Evolutionary conservation across 2,329 filamentous ascomycete genomes (phyloP), one percentile per base, ranked within the genome.

Genomic region (Tolypocladium pustulatum): DNA sequence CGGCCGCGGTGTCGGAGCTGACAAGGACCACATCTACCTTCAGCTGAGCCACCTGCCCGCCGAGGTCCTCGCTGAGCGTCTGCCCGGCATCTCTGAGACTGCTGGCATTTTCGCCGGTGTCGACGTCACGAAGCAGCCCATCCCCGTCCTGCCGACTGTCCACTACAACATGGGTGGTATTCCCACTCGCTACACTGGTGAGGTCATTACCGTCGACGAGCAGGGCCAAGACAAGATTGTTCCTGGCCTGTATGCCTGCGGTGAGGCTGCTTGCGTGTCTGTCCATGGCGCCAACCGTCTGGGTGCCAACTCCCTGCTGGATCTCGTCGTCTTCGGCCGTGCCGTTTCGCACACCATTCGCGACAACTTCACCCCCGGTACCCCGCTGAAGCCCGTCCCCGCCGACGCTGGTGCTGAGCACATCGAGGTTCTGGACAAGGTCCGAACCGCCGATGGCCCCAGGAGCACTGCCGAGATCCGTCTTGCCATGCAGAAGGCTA

Each of bases 121-220:
- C 68, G 94, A 99, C 74, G 93, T 99, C 66, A 88, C 87, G 71
- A 97, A 96, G 81, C 90, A 97, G 78, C 93, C 93, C 65, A 97
- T 97, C 67, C 93, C 93, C 62, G 93, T 97, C 65, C 82, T 97
- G 63, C 93, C 93, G 60, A 97, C 93, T 52, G 93, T 97, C 66
- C 92, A 99, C 82, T 99, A 99, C 84, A 97, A 97, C 84, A 99
- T 97, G 94, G 93, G 93, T 76, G 93, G 94, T 83, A 97, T 99
- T 67, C 93, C 93, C 57, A 97, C 94, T 66, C 91, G 90, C 71
- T 97, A 96, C 83, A 97, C 91, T 62, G 93, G 94, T 75, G 91
- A 99, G 78, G 94, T 97, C 61, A 77, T 99, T 66, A 95, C 91
- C 22, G 80, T 96, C 57, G 91, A 97, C 67, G 87, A 89, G 71